Evolutionary conservation across 306 rosid species (phyloP).

Genomic region (Abrus pulchellus): DNA sequence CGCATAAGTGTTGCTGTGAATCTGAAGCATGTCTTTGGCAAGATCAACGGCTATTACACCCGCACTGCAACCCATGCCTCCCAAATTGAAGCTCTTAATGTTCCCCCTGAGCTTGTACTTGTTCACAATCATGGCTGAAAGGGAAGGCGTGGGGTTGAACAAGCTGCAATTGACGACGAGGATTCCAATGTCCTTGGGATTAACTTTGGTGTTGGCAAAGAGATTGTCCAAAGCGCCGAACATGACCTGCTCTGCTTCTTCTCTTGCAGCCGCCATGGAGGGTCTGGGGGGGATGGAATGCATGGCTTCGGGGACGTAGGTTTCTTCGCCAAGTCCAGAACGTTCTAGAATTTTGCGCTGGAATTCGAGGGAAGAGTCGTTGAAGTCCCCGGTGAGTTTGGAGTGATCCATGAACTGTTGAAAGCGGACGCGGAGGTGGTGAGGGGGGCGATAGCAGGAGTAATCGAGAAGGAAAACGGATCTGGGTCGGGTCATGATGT

Average conservation of each 20-base stretch:
- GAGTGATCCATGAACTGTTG: conserved; percentile 62
- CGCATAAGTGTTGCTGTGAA: conserved; percentile 66
- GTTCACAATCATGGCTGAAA: conserved; percentile 77
- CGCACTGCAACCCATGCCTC: conserved; percentile 82
- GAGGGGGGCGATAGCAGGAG: conserved; percentile 60
- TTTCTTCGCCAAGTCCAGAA: conserved; percentile 69
- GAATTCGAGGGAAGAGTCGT: conserved; percentile 60
- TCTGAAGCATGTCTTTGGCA: conserved; percentile 70
- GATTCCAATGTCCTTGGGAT: conserved; percentile 62
- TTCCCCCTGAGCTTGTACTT: conserved; percentile 66
- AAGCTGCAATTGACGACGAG: conserved; percentile 77
- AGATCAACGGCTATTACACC: conserved; percentile 74
- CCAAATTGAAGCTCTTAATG: conserved; percentile 62
- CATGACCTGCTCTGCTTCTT: conserved; percentile 67
- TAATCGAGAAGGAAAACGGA: conserved; percentile 67
- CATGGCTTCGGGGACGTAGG: conserved; percentile 62
- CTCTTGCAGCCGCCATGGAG: conserved; percentile 64
- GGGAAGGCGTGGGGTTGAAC: conserved; percentile 78
- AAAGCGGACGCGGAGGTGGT: conserved; percentile 40
- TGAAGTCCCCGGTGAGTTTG: conserved; percentile 57
- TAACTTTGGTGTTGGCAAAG: conserved; percentile 49
- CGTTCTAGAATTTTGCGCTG: conserved; percentile 65
- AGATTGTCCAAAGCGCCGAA: conserved; percentile 65
- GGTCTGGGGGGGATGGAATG: conserved; percentile 58
- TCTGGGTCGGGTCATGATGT: conserved; percentile 63